Evolutionary conservation across 2,329 filamentous ascomycete genomes (phyloP), one percentile per base, ranked within the genome.

Genomic region (Aureobasidium pullulans): DNA sequence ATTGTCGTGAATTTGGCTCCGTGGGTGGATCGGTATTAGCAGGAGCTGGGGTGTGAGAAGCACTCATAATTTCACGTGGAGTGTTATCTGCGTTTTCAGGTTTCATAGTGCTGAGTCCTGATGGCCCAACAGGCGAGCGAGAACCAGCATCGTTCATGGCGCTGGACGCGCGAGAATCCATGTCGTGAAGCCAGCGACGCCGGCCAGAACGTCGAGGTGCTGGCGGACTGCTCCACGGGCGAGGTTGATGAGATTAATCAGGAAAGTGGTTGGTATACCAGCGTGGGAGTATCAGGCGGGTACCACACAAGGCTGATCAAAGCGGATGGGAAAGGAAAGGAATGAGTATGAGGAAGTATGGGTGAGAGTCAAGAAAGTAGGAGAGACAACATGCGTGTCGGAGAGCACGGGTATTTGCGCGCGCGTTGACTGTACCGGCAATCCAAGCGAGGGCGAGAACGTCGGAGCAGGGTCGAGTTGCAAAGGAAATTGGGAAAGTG

Each of bases 301-400:
- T 46, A 46, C 4, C 52, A 46, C 36, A 46, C 52, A 34, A 56
- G 6, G 10, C 40, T 37, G 39, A 9, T 36, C 6, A 46, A 19
- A 11, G 54, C 39, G 1, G 3, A 28, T 23, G 28, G 39, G 23
- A 0, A 39, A 34, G 40, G 43, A 16, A 6, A n/a, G 23, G 23
- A 23, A 23, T 23, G 23, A 23, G 23, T 23, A 23, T 23, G 23
- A 32, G 48, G 16, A 57, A 31, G 36, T 31, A 23, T 34, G 42
- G 7, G 31, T 23, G 32, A 40, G 23, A 32, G 54, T 57, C 42
- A 57, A 48, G 36, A 47, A 19, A n/a, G 13, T 13, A 29, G 13
- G 52, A 44, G 31, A 57, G 54, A 57, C 54, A 57, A 48, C 53
- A 57, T 57, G 53, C 53, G 53, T 57, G 42, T 57, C 54, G 54